Evolutionary conservation across 306 rosid species (phyloP).

Genomic region (Sophora flavescens): DNA sequence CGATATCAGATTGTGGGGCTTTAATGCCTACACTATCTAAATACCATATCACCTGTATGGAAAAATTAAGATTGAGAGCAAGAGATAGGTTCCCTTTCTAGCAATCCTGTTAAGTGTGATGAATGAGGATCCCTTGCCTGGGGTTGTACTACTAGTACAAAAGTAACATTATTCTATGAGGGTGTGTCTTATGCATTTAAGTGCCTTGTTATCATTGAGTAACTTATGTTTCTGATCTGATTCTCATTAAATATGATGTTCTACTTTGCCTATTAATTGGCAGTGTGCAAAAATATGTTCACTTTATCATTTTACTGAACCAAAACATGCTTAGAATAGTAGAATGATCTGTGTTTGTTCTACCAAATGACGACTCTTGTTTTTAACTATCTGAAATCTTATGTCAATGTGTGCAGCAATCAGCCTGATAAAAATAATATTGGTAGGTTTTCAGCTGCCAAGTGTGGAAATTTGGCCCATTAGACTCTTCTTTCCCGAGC

Average conservation of each 20-base stretch:
- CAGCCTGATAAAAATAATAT: neutral
- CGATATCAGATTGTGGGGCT: conserved; percentile 3
- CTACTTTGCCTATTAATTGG: conserved; percentile 14
- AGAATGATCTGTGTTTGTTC: neutral
- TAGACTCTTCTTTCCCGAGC: neutral
- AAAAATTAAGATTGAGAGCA: conserved; percentile 35
- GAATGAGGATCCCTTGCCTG: neutral
- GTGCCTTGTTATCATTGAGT: neutral
- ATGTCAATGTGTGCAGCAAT: neutral
- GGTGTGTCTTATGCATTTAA: neutral
- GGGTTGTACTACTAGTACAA: neutral
- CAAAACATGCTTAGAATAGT: conserved; percentile 7
- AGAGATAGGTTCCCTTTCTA: neutral
- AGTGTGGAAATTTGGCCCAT: neutral
- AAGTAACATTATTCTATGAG: neutral
- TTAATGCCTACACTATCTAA: conserved; percentile 28
- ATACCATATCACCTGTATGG: conserved; percentile 25
- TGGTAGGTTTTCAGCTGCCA: neutral
- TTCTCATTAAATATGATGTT: conserved; percentile 24
- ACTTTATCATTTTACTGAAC: neutral
- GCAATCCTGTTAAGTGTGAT: neutral
- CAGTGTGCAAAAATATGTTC: neutral
- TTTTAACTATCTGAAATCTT: conserved; percentile 20
- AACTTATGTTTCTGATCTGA: conserved; percentile 9
- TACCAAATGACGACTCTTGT: neutral